These are phyloP conservation scores for Paraphysoderma sedebokerense DNA, from an alignment of 371 early-diverging fungal genomes.

Conservation along the genomic window DNA sequence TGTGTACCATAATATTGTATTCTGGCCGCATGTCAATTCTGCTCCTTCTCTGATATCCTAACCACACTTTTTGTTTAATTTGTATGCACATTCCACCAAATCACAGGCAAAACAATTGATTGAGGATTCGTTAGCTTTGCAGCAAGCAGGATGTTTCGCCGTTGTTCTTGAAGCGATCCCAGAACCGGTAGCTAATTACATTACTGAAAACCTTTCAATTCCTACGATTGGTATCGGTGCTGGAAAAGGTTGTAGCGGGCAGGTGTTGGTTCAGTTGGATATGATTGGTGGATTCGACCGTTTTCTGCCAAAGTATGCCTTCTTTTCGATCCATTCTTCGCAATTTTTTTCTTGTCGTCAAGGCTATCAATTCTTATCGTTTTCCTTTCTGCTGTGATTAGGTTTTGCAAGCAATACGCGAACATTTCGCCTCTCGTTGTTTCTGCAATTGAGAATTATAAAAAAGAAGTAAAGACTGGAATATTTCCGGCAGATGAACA, in stretches of 20 bases:
- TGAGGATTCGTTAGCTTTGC: conserved; percentile 71
- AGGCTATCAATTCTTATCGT: neutral
- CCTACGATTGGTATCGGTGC: conserved; percentile 97
- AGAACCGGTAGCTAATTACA: conserved; percentile 56
- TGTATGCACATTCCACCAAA: neutral
- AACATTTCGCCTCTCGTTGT: conserved; percentile 49
- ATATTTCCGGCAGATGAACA: conserved; percentile 59
- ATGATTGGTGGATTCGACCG: conserved; percentile 71
- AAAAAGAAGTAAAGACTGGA: conserved; percentile 52
- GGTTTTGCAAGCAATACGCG: conserved; percentile 79
- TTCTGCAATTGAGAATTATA: conserved; percentile 48
- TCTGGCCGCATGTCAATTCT: neutral
- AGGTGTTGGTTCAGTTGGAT: conserved; percentile 82
- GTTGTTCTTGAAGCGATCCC: conserved; percentile 91
- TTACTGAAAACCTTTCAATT: conserved; percentile 52
- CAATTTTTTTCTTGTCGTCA: neutral
- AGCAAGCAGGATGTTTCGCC: conserved; percentile 79
- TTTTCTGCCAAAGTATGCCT: conserved; percentile 48
- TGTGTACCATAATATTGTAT: neutral
- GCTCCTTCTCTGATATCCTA: neutral
- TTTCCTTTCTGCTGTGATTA: conserved; percentile 8
- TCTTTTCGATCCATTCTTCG: conserved; percentile 1
- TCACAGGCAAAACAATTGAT: conserved; percentile 45
- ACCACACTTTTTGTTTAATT: neutral
- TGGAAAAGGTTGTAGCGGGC: conserved; percentile 71